Conservation (phyloP, 106 monocot species). For the Dendrobium nobile region DNA sequence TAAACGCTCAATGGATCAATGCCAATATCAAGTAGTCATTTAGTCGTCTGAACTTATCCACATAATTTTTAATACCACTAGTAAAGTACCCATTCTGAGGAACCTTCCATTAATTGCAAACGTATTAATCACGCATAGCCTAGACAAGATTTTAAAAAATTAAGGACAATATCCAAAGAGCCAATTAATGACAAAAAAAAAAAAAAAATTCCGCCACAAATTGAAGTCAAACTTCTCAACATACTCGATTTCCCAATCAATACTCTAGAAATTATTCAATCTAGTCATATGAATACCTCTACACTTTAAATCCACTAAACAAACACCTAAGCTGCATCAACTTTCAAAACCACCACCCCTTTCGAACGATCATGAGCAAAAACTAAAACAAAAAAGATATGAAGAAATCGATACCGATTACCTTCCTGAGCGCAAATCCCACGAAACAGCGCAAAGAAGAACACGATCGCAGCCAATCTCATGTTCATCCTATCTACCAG, state of each 20-base stretch:
- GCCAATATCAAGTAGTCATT: not conserved
- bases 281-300: not conserved
- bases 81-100: not conserved
- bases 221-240: not conserved
- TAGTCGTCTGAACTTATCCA: not conserved
- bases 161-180: not conserved
- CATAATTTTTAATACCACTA: no score
- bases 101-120: not conserved
- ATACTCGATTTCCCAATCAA: not conserved
- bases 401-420: not conserved
- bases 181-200: not conserved
- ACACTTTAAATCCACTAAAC: not conserved
- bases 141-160: not conserved
- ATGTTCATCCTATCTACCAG: conserved; percentile 7
- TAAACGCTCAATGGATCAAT: not conserved
- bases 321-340: not conserved
- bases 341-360: not conserved
- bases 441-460: not conserved
- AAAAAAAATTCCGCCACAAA: not conserved
- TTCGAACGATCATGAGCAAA: not conserved
- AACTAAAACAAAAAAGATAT: not conserved
- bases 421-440: conserved; percentile 5
- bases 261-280: not conserved
- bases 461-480: not conserved
- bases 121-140: not conserved